Evolutionary conservation across 805 yeast genomes (phyloP).

Genomic region (Lipomyces mesembrius): DNA sequence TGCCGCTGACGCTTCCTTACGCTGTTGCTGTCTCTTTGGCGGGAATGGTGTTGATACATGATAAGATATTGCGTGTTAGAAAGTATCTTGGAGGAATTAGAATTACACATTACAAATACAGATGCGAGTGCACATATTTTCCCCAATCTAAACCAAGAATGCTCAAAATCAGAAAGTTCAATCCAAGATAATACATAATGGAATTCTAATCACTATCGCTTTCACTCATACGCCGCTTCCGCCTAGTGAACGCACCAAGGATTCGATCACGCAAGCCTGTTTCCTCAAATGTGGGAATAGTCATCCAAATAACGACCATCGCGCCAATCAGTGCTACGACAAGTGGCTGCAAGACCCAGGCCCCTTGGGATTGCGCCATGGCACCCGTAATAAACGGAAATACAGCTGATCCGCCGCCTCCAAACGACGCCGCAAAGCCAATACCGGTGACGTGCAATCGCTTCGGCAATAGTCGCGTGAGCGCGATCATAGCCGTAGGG

Average conservation of each 20-base stretch:
- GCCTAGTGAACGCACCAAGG: conserved; percentile 8
- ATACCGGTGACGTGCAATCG: conserved; percentile 66
- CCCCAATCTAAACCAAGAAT: neutral
- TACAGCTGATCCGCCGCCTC: conserved; percentile 82
- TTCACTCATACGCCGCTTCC: neutral
- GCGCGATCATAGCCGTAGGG: conserved; percentile 71
- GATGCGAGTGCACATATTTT: no score
- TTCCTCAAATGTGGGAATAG: conserved; percentile 26
- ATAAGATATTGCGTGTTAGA: no score
- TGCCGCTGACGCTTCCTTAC: no score
- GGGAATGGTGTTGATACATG: no score
- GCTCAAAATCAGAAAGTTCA: neutral
- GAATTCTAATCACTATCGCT: neutral
- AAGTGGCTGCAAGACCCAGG: conserved; percentile 34
- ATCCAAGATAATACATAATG: neutral
- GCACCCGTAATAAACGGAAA: conserved; percentile 69
- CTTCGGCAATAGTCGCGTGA: conserved; percentile 65
- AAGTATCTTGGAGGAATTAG: no score
- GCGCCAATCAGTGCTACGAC: conserved; percentile 23
- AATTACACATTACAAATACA: no score
- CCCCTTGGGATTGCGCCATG: conserved; percentile 43
- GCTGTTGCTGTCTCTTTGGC: no score
- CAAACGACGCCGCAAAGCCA: conserved; percentile 76
- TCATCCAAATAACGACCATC: conserved; percentile 29
- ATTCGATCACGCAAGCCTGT: conserved; percentile 14